A percentile compares a stretch with the other conserved stretches of the same genome.
Conservation (phyloP, 176 grass and related monocot species). For the Leersia perrieri region DNA sequence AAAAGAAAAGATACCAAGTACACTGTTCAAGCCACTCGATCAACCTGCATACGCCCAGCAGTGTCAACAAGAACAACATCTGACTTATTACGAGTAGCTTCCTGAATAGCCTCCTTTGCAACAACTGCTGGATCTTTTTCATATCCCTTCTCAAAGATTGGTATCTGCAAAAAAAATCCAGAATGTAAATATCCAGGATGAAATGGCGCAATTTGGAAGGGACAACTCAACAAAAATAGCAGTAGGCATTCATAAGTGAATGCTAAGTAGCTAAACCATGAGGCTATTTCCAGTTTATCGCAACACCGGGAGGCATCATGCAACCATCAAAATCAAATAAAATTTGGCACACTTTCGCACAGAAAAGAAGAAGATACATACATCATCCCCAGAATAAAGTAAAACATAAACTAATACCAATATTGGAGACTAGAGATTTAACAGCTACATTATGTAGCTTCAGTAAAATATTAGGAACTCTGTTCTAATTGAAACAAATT, state of each 20-base stretch:
- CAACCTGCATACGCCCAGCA: constrained; percentile 71
- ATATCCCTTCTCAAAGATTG: constrained; percentile 80
- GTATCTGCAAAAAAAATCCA: constrained; percentile 56
- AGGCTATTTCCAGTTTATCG: not conserved
- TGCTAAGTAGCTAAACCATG: not conserved
- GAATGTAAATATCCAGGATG: not conserved
- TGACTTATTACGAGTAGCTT: constrained; percentile 54
- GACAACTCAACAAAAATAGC: not conserved
- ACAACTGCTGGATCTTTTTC: constrained; percentile 77
- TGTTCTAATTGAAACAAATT: not conserved
- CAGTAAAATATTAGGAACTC: not conserved
- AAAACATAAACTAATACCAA: not conserved
- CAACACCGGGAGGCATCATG: not conserved
- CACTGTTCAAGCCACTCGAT: not conserved
- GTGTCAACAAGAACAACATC: constrained; percentile 83
- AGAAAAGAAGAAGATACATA: not conserved
- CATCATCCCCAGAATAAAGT: not conserved
- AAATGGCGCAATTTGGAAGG: not conserved
- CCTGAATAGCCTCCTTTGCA: constrained; percentile 74
- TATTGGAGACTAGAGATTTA: not conserved
- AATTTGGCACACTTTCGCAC: not conserved
- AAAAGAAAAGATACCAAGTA: not conserved
- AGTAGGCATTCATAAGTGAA: not conserved
- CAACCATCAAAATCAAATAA: not conserved
- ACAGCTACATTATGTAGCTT: not conserved